These are phyloP conservation scores for Kuraishia hungarica DNA, from an alignment of 805 yeast species.

Conservation along the genomic window DNA sequence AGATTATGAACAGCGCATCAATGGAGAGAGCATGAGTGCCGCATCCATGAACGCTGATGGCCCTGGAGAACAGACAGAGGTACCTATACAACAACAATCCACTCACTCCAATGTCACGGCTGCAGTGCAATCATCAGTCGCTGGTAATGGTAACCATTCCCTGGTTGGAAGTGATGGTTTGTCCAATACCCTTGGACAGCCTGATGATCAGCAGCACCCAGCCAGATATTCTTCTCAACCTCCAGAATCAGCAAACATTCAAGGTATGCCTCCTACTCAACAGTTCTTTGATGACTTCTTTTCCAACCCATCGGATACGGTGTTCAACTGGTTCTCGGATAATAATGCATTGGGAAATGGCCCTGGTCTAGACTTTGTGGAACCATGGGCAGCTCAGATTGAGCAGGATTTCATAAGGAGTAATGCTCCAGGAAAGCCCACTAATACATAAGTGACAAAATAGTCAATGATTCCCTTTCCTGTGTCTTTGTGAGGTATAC, in stretches of 20 bases:
- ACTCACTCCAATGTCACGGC: too few species aligned
- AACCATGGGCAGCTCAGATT: slow-evolving; percentile 74
- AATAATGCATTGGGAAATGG: slow-evolving; percentile 26
- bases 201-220: slow-evolving; percentile 1
- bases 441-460: background rate
- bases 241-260: background rate
- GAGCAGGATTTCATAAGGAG: slow-evolving; percentile 50
- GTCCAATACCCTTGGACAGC: background rate
- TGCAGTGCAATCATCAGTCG: too few species aligned
- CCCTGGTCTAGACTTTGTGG: slow-evolving; percentile 53
- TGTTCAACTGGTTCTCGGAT: slow-evolving; percentile 42
- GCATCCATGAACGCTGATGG: background rate
- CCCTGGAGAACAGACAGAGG: background rate
- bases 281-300: slow-evolving; percentile 23
- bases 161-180: background rate
- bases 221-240: slow-evolving; percentile 2
- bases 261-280: slow-evolving; percentile 6
- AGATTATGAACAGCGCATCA: slow-evolving; percentile 14
- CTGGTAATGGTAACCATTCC: background rate
- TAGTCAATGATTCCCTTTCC: background rate
- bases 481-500: too few species aligned
- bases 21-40: background rate
- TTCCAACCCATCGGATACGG: slow-evolving; percentile 24
- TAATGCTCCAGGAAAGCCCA: slow-evolving; percentile 5
- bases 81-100: too few species aligned